Evolutionary conservation across 1,284 basidiomycete species (phyloP), one percentile per base, ranked within the genome.

Genomic region (Apiotrichum gamsii): DNA sequence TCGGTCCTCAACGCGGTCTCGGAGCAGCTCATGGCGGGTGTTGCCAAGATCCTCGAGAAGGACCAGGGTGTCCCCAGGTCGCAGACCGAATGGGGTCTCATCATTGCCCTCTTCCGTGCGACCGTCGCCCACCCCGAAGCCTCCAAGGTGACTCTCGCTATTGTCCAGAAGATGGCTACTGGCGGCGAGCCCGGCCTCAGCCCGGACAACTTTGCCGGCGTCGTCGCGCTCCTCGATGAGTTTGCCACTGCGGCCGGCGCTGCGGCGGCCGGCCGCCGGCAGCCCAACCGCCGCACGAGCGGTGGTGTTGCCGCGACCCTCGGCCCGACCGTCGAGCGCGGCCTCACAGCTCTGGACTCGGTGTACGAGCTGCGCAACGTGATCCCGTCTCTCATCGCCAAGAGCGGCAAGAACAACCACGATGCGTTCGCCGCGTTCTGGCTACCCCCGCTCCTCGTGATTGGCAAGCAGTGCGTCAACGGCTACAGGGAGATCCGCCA

Each of bases 21-120:
- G 6, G 89, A 96, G 65, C 91, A 96, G 69, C 80, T 96, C 29
- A 82, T 91, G 46, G 81, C 84, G 5, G 95, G 95, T 0, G 77
- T 97, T 13, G 79, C 81, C 28, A 71, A 83, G 49, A 82, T 98
- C 34, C 74, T 95, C 24, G 80, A 85, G 61, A 82, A 85, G 40
- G 81, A 90, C 60, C 74, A 77, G 31, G 76, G 81, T 5, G 81
- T 90, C 24, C 81, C 90, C 55, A 79, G 79, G 50, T 91, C 90
- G 3, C 84, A 87, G 59, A 96, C 94, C 0, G 93, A 98, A 70
- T 98, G 95, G 95, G 88, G 87, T 45, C 75, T 97, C 29, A 80
- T 94, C 15, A 89, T 95, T 60, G 84, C 89, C 1, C 76, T 97
- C n/a, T 80, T 98, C 58, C 81, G 87, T 33, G 85, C 84, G 1